phyloP scores from a whole-genome alignment of 169 alveolate genomes.

The Plasmodium knowlesi region DNA sequence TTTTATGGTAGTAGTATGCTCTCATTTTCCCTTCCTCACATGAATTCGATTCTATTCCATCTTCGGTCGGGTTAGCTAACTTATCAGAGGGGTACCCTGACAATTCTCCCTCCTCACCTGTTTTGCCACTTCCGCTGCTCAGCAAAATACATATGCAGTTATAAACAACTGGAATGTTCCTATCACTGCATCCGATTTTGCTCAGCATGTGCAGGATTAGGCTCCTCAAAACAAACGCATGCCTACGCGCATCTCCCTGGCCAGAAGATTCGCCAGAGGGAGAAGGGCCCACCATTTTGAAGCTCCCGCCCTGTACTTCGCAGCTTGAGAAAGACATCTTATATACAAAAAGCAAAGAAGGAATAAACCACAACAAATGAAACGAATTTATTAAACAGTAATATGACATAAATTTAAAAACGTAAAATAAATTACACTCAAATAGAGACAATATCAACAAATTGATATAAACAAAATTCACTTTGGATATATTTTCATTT shows the following conservation, averaged over 20 bases:
- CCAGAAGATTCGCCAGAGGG: neutral
- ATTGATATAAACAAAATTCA: slow-evolving; percentile 55
- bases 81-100: neutral
- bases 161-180: slow-evolving; percentile 61
- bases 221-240: slow-evolving; percentile 40
- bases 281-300: neutral
- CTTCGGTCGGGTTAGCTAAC: neutral
- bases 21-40: neutral
- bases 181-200: slow-evolving; percentile 73
- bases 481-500: slow-evolving; percentile 65
- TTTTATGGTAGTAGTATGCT: neutral
- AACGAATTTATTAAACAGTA: slow-evolving; percentile 67
- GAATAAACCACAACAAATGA: slow-evolving; percentile 43
- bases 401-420: slow-evolving; percentile 66
- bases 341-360: slow-evolving; percentile 50
- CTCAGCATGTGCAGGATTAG: slow-evolving; percentile 24
- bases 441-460: slow-evolving; percentile 56
- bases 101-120: neutral
- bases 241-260: neutral
- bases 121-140: neutral
- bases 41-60: neutral
- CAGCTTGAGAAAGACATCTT: slow-evolving; percentile 15
- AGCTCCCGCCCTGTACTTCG: neutral
- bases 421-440: slow-evolving; percentile 67
- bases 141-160: slow-evolving; percentile 56